A percentile compares a stretch with the other conserved stretches of the same genome.
phyloP scores from a whole-genome alignment of 2,329 filamentous ascomycete genomes.

The Diaporthe velutina region DNA sequence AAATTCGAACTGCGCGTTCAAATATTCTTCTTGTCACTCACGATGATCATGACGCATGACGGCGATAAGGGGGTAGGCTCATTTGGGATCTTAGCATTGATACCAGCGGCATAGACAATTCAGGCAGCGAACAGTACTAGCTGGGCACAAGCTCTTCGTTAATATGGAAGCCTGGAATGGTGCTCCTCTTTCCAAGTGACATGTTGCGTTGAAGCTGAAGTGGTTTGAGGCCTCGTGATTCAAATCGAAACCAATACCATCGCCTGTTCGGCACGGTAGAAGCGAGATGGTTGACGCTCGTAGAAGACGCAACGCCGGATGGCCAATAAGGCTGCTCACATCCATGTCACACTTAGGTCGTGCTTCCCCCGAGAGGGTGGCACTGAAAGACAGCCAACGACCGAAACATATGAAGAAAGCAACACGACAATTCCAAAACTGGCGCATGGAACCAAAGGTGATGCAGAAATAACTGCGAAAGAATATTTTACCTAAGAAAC shows the following conservation, averaged over 20 bases:
- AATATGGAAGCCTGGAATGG: background rate
- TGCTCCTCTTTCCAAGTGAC: background rate
- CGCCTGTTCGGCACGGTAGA: background rate
- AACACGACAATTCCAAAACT: too few relatives aligned
- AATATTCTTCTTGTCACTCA: background rate
- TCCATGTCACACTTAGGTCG: too few relatives aligned
- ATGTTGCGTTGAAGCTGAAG: background rate
- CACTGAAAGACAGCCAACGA: background rate
- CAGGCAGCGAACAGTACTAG: constrained; percentile 9
- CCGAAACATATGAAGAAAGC: background rate
- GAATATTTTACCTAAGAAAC: background rate
- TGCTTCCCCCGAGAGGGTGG: background rate
- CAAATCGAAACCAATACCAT: background rate
- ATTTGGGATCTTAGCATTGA: background rate
- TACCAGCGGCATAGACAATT: constrained; percentile 17
- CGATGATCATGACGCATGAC: constrained; percentile 21
- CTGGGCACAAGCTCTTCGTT: background rate
- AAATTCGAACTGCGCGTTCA: background rate
- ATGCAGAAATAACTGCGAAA: background rate
- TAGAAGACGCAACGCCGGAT: too few relatives aligned
- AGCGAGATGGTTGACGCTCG: too few relatives aligned
- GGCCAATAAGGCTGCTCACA: too few relatives aligned
- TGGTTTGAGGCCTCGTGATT: accelerated
- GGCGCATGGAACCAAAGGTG: too few relatives aligned
- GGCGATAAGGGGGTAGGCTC: background rate